These are phyloP conservation scores for Pythium vanterpoolii DNA, from an alignment of 352 stramenopile genomes.

Conservation along the genomic window DNA sequence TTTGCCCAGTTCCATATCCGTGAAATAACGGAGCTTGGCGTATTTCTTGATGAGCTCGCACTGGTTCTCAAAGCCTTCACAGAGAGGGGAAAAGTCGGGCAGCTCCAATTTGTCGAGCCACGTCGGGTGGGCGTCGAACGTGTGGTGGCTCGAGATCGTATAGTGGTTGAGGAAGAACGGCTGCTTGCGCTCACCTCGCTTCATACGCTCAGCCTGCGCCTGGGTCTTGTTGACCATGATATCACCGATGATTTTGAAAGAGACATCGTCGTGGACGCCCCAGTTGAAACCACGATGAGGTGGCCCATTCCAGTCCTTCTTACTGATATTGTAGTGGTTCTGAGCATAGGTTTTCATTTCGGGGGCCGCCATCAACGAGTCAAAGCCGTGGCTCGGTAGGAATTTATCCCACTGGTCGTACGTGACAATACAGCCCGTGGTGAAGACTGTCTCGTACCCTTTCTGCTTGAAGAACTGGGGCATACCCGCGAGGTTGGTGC, in stretches of 20 bases:
- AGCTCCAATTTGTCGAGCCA: conserved; percentile 34
- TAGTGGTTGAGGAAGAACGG: conserved; percentile 56
- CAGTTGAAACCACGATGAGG: conserved; percentile 26
- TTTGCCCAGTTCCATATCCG: conserved; percentile 39
- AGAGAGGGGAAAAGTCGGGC: conserved; percentile 39
- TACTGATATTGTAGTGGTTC: not conserved
- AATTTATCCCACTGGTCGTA: conserved; percentile 58
- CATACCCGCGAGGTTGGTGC: conserved; percentile 34
- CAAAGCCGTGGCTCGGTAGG: conserved; percentile 45
- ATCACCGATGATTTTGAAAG: conserved; percentile 42
- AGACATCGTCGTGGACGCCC: conserved; percentile 55
- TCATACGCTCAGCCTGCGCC: conserved; percentile 28
- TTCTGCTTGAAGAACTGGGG: conserved; percentile 51
- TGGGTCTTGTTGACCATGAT: conserved; percentile 45
- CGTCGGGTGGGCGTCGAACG: conserved; percentile 31
- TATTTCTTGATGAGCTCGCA: conserved; percentile 36
- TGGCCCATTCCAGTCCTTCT: conserved; percentile 31
- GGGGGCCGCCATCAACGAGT: conserved; percentile 32
- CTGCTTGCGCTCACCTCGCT: conserved; percentile 25
- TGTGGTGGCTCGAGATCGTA: conserved; percentile 54
- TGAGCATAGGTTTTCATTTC: conserved; percentile 29
- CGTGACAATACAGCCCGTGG: conserved; percentile 36
- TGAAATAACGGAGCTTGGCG: conserved; percentile 49
- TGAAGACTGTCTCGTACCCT: conserved; percentile 48
- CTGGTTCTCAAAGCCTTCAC: conserved; percentile 14